phyloP scores from a whole-genome alignment of 2,329 filamentous ascomycete genomes.

The Drechslerella coelobrocha region DNA sequence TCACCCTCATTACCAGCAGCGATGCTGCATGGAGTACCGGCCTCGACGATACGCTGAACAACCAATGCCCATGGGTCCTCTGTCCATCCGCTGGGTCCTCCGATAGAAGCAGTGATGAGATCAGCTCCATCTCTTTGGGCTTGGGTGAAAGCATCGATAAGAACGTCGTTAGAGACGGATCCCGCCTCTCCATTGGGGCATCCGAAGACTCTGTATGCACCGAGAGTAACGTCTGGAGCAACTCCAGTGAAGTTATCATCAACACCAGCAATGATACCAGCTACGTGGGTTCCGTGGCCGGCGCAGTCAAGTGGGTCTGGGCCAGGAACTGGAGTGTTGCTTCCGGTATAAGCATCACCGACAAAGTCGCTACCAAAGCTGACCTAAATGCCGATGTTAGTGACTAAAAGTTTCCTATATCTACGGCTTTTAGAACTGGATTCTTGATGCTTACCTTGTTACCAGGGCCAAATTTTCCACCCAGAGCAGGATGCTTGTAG shows the following conservation, averaged over 20 bases:
- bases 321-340: conserved; percentile 46
- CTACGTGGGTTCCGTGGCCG: conserved; percentile 54
- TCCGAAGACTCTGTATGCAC: conserved; percentile 57
- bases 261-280: conserved; percentile 53
- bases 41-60: conserved; percentile 59
- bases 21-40: conserved; percentile 63
- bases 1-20: conserved; percentile 64
- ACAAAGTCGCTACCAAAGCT: conserved; percentile 53
- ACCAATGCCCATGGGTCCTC: conserved; percentile 59
- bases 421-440: too few relatives aligned
- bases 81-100: conserved; percentile 57
- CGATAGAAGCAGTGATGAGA: conserved; percentile 59
- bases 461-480: conserved; percentile 52
- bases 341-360: conserved; percentile 50
- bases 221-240: conserved; percentile 55
- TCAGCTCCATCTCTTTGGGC: conserved; percentile 57
- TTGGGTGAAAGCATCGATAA: conserved; percentile 56
- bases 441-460: conserved; percentile 50
- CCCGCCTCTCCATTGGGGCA: conserved; percentile 21
- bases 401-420: too few relatives aligned
- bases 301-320: conserved; percentile 53
- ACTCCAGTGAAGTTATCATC: conserved; percentile 55
- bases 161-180: conserved; percentile 55
- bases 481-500: conserved; percentile 53
- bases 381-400: conserved; percentile 1